Base-by-base conservation (phyloP, 139 green algal genomes). In the Volvox reticuliferus region DNA sequence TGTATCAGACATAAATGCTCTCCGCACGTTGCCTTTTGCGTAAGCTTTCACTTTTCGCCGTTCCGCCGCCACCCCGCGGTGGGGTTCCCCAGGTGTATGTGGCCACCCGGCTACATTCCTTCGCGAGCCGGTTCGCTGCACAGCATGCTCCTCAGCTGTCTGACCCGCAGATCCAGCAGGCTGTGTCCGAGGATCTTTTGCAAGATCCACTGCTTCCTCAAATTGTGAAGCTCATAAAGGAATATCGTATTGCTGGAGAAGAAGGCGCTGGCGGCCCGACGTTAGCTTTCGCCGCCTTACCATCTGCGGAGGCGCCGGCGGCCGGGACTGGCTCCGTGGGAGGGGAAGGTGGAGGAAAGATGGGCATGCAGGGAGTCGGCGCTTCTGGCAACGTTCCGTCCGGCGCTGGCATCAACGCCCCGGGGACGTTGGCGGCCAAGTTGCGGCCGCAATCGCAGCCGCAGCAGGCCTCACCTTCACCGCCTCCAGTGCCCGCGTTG, bases 81-180 rank as follows among this genome's bases (percentile, higher is more conserved):
- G 21, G 6, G 18, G 19, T 18, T 76, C 12, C 80, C 17, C 85
- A 89, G 85, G 85, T 82, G 44, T 89, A 82, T 24, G 69, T 89
- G 19, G 69, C 37, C 6, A 32, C 36, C 3, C 71, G 85, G 69
- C 85, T 89, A 44, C 85, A 36, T 30, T 89, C 85, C 69, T 89
- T 89, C 28, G 85, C 85, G 17, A 2, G 26, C 6, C n/a, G 63
- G 36, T 89, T 89, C 44, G 85, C 85, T 0, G 28, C 69, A 20
- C 85, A 62, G 68, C 85, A 89, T n/a, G 37, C 37, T 2, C 69
- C 85, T 1, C 85, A 89, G 68, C 69, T 89, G 37, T 62, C 85
- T 3, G 44, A 55, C 28, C 67, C 33, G 2, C n/a, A 73, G 37
- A 68, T 89, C 3, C 85, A 89, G 44, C 85, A 89, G 71, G 85